A percentile compares a stretch with the other conserved stretches of the same genome.
Conservation (phyloP, 176 grass and related monocot genomes). For the Zoysia pacifica region DNA sequence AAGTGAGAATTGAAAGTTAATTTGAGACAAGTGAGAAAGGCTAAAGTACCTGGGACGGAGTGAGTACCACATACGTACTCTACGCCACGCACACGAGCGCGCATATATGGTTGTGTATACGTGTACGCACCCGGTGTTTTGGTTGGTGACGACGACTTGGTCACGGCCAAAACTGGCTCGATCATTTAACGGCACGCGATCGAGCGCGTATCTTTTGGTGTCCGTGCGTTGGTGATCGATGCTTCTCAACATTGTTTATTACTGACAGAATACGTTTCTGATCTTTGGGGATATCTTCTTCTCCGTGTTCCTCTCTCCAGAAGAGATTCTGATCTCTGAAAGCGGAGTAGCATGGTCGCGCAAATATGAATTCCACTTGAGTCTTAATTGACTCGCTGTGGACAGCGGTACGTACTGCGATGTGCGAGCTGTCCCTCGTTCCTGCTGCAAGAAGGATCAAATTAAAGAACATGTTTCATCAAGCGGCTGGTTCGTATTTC, state of each 20-base stretch:
- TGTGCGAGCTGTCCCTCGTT: conserved; percentile 25
- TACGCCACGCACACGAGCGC: neutral
- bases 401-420: conserved; percentile 10
- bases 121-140: neutral
- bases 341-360: neutral
- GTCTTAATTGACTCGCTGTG: conserved; percentile 21
- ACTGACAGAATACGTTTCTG: conserved; percentile 20
- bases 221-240: conserved; percentile 12
- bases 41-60: neutral
- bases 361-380: conserved; percentile 1
- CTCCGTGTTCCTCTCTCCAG: conserved; percentile 8
- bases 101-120: neutral
- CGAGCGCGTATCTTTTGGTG: conserved; percentile 39
- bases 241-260: conserved; percentile 33
- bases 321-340: conserved; percentile 39
- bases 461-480: conserved; percentile 8
- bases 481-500: neutral
- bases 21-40: too few relatives aligned
- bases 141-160: neutral
- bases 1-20: too few relatives aligned
- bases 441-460: conserved; percentile 11
- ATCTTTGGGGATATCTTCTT: neutral
- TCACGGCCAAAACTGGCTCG: neutral
- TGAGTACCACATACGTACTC: neutral
- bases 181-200: conserved; percentile 26